Evolutionary conservation across 2,329 filamentous ascomycete genomes (phyloP), one percentile per base, ranked within the genome.

Genomic region (Beauveria australis): DNA sequence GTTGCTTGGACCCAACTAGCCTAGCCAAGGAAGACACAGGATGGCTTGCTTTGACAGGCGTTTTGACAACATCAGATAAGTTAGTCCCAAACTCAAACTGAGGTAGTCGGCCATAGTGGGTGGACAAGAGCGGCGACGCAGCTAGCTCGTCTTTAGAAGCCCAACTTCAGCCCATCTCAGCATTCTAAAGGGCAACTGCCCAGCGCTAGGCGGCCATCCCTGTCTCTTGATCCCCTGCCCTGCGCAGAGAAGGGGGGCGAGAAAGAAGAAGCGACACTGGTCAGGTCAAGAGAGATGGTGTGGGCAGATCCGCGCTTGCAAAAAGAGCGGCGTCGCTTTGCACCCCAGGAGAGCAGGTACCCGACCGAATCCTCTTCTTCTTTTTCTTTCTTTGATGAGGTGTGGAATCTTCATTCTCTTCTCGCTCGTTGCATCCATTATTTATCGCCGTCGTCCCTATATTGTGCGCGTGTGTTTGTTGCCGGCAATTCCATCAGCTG

Each of bases 71-170:
- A 37, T 24, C 33, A 37, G 33, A 37, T 37, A 16, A 28, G 40
- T 12, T 33, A 14, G 44, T 33, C 44, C 22, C 30, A 57, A 41
- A 49, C 22, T 16, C 33, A 19, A 40, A 48, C 41, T 8, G 30
- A 18, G 43, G 19, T 40, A 43, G 19, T 10, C n/a, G 7, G 16
- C 33, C 33, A 41, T 16, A 16, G 53, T 19, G 10, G 41, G 26
- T 9, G 16, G 41, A 33, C 53, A 51, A 51, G 44, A 58, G 55
- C 44, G 46, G 55, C 46, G 55, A 26, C 47, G 47, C 33, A 59
- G 26, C 47, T 59, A 59, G 49, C 40, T 59, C 57, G 40, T 40
- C 48, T 52, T 59, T 59, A 40, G 56, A 44, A n/a, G 26, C 56
- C 26, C 40, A 53, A 37, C 26, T 53, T 53, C 26, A 59, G 57